Percentiles rank a stretch among this genome's conserved stretches.
These are phyloP conservation scores for Rhizopus delemar DNA, from an alignment of 371 early-diverging fungal species.

Conservation along the genomic window DNA sequence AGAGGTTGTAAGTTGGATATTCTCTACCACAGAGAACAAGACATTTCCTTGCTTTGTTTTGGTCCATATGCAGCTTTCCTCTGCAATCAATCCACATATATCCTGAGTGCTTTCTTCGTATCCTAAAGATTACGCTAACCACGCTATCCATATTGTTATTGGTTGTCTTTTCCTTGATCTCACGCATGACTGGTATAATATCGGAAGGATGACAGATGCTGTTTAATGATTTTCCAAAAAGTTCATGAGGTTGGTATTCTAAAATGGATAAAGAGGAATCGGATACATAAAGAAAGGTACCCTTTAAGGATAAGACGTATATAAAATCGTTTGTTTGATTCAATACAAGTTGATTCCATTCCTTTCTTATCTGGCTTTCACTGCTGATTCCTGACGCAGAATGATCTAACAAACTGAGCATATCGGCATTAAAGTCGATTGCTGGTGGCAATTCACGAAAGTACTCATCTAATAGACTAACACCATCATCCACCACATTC, in stretches of 20 bases:
- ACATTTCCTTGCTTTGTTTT: constrained; percentile 55
- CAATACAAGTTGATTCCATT: constrained; percentile 38
- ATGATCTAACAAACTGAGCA: constrained; percentile 5
- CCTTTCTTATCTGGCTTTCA: constrained; percentile 23
- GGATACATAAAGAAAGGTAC: constrained; percentile 60
- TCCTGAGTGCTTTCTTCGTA: constrained; percentile 49
- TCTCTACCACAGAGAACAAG: constrained; percentile 57
- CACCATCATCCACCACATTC: background rate
- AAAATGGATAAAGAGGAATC: constrained; percentile 37
- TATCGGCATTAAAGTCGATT: background rate
- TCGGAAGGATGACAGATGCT: constrained; percentile 68
- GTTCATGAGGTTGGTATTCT: constrained; percentile 52
- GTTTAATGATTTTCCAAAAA: constrained; percentile 53
- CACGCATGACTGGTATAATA: constrained; percentile 63
- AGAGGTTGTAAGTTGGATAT: constrained; percentile 31
- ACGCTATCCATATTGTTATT: constrained; percentile 21
- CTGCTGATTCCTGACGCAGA: constrained; percentile 5
- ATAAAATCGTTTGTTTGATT: constrained; percentile 52
- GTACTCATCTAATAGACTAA: constrained; percentile 20
- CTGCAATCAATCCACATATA: constrained; percentile 60
- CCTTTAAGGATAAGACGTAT: constrained; percentile 63
- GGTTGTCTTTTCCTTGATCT: constrained; percentile 48
- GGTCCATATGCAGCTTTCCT: constrained; percentile 56
- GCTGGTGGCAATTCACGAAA: constrained; percentile 25
- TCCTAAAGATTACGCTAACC: constrained; percentile 54